These are phyloP conservation scores for Oxalis stricta DNA, from an alignment of 441 rosid genomes.

Conservation along the genomic window DNA sequence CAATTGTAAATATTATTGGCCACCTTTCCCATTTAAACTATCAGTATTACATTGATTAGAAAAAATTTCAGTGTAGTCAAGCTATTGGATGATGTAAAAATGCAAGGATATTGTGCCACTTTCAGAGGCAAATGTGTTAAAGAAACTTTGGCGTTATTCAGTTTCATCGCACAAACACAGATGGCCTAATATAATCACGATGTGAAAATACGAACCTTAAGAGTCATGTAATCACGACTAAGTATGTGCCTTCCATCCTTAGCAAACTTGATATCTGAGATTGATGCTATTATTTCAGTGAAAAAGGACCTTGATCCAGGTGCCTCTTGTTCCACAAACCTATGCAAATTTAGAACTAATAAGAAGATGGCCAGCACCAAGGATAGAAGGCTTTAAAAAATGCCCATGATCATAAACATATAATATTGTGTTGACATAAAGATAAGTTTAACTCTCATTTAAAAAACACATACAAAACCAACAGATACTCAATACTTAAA, in stretches of 20 bases:
- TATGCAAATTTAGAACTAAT: slow-evolving; percentile 19
- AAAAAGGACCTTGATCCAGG: slow-evolving; percentile 90
- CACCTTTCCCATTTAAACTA: too few species aligned
- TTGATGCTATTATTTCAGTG: slow-evolving; percentile 98
- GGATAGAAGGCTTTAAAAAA: neutral
- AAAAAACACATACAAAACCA: slow-evolving; percentile 1
- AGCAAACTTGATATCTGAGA: slow-evolving; percentile 89
- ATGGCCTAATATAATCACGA: too few species aligned
- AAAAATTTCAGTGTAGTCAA: too few species aligned
- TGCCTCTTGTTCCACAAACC: slow-evolving; percentile 92
- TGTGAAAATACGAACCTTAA: slow-evolving; percentile 58
- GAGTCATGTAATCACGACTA: slow-evolving; percentile 99
- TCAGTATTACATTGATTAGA: too few species aligned
- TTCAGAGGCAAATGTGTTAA: too few species aligned
- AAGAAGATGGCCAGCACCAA: slow-evolving; percentile 8
- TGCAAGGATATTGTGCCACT: too few species aligned
- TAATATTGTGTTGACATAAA: neutral
- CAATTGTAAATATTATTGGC: too few species aligned
- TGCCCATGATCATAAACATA: neutral
- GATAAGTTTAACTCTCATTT: neutral
- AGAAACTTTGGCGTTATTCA: too few species aligned
- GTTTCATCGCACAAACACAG: too few species aligned
- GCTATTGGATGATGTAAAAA: too few species aligned
- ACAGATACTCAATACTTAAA: too few species aligned
- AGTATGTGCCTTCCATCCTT: slow-evolving; percentile 88